These are phyloP conservation scores for Epichloe sibirici DNA, from an alignment of 2,329 filamentous ascomycete species.

Conservation along the genomic window DNA sequence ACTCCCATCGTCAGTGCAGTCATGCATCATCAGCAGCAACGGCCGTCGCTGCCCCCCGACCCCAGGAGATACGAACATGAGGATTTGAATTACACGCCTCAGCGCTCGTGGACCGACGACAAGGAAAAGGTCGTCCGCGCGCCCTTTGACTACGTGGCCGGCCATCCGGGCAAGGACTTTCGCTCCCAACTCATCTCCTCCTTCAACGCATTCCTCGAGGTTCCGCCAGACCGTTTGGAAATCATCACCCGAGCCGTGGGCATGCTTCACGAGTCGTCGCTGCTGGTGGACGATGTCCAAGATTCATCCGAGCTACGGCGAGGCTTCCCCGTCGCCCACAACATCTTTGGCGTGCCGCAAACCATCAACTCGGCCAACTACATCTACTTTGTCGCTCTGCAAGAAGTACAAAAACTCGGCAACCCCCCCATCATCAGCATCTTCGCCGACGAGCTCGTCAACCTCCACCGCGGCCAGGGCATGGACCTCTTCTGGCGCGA, in stretches of 20 bases:
- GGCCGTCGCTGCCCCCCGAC: conserved; percentile 32
- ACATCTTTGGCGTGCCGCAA: conserved; percentile 74
- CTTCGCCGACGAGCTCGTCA: conserved; percentile 72
- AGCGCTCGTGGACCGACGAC: conserved; percentile 51
- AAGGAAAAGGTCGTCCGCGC: conserved; percentile 70
- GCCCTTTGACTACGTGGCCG: conserved; percentile 69
- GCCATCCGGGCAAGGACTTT: conserved; percentile 76
- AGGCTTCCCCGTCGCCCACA: conserved; percentile 71
- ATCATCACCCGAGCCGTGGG: conserved; percentile 70
- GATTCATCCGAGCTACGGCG: conserved; percentile 66
- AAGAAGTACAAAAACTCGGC: conserved; percentile 58
- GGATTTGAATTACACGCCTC: conserved; percentile 39
- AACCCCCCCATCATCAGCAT: conserved; percentile 59
- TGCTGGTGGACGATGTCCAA: conserved; percentile 81
- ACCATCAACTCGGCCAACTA: conserved; percentile 89
- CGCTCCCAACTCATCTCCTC: conserved; percentile 66
- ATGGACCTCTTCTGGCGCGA: conserved; percentile 90
- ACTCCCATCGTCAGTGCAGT: conserved; percentile 6
- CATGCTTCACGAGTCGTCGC: conserved; percentile 75
- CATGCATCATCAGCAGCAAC: conserved; percentile 22
- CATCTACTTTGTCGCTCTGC: conserved; percentile 69
- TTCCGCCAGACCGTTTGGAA: conserved; percentile 55
- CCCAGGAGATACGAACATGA: conserved; percentile 41
- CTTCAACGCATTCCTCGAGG: conserved; percentile 70
- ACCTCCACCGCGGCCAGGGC: conserved; percentile 76